Conservation (phyloP, 2,329 filamentous ascomycete genomes). For the Didymella glomerata region DNA sequence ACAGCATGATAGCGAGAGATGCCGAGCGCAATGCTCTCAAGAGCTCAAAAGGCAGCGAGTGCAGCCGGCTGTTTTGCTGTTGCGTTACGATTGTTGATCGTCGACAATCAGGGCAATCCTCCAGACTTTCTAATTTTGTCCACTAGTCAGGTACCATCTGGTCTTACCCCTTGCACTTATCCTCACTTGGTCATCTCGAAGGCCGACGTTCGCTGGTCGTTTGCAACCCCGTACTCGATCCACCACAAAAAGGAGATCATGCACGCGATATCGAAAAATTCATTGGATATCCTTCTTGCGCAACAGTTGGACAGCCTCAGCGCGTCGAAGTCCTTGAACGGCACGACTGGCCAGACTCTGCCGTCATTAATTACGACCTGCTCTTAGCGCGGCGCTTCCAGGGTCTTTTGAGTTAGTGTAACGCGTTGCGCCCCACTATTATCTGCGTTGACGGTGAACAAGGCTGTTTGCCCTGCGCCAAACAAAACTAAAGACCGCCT, state of each 20-base stretch:
- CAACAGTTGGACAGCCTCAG: slow-evolving; percentile 13
- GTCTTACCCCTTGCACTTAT: slow-evolving; percentile 23
- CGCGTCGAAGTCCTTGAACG: slow-evolving; percentile 17
- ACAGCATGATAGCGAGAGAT: slow-evolving; percentile 29
- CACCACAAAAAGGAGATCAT: slow-evolving; percentile 13
- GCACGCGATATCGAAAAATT: slow-evolving; percentile 7
- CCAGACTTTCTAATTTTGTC: slow-evolving; percentile 18
- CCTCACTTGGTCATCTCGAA: slow-evolving; percentile 11
- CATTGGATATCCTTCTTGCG: slow-evolving; percentile 18
- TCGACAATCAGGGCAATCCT: slow-evolving; percentile 19
- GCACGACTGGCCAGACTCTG: slow-evolving; percentile 24
- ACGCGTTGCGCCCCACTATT: slow-evolving; percentile 18
- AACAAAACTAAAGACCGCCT: slow-evolving; percentile 31
- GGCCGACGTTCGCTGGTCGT: slow-evolving; percentile 16
- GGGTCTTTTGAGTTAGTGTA: slow-evolving; percentile 14
- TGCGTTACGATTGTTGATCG: slow-evolving; percentile 16
- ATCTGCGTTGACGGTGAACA: slow-evolving; percentile 29
- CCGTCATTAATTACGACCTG: slow-evolving; percentile 21
- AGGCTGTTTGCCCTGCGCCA: slow-evolving; percentile 30
- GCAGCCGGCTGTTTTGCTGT: slow-evolving; percentile 6
- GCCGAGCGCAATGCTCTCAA: slow-evolving; percentile 19
- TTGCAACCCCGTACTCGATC: slow-evolving; percentile 1
- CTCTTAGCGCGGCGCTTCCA: slow-evolving; percentile 20
- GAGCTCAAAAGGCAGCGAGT: slow-evolving; percentile 12
- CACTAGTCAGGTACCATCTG: slow-evolving; percentile 19